phyloP scores from a whole-genome alignment of 2,329 filamentous ascomycete genomes.

The Neonectria coccinea region DNA sequence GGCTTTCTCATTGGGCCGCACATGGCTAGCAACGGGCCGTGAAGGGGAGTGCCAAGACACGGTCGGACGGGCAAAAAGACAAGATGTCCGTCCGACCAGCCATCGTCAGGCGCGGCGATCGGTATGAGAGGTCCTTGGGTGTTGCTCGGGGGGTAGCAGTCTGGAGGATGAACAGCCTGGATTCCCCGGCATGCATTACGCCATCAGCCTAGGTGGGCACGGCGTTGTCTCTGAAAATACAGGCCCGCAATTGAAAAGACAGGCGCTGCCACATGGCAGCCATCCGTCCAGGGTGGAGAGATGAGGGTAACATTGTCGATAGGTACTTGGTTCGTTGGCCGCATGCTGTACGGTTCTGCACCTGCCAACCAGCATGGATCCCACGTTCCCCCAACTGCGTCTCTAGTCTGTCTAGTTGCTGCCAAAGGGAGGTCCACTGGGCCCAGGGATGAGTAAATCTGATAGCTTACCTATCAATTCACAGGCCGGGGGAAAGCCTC shows the following conservation, averaged over 20 bases:
- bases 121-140: constrained; percentile 13
- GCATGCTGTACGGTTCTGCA: background rate
- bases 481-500: background rate
- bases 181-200: constrained; percentile 15
- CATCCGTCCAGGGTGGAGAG: constrained; percentile 18
- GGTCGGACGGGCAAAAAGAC: constrained; percentile 13
- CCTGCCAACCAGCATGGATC: background rate
- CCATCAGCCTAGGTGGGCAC: constrained; percentile 19
- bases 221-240: constrained; percentile 17
- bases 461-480: constrained; percentile 28
- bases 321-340: background rate
- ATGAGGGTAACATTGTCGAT: constrained; percentile 8
- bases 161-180: background rate
- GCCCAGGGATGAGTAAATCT: constrained; percentile 13
- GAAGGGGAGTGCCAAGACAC: constrained; percentile 14
- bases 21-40: constrained; percentile 6
- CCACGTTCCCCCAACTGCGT: background rate
- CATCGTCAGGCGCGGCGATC: constrained; percentile 18
- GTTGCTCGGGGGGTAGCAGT: constrained; percentile 7
- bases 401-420: background rate
- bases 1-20: constrained; percentile 16
- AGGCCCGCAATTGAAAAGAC: background rate
- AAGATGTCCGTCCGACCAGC: constrained; percentile 1
- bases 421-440: background rate
- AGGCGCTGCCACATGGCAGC: constrained; percentile 27